phyloP scores from a whole-genome alignment of 1,284 basidiomycete species.

The Calocybe gambosa region DNA sequence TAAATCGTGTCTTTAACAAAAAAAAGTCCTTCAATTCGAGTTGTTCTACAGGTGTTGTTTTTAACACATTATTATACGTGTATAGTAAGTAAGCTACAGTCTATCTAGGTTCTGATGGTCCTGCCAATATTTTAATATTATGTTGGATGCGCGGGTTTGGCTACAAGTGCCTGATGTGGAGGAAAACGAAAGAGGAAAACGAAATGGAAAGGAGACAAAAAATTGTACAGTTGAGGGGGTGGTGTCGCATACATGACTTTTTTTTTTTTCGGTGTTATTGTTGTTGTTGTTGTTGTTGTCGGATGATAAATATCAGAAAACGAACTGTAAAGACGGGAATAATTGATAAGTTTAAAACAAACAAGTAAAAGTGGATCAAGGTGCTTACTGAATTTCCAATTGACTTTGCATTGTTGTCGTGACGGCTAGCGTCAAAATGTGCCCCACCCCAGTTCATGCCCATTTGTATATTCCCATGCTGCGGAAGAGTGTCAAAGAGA shows the following conservation, averaged over 20 bases:
- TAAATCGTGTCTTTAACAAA: too few species aligned
- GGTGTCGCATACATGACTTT: background rate
- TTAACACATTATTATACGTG: constrained; percentile 4
- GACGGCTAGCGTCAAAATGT: constrained; percentile 8
- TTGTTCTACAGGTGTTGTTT: constrained; percentile 6
- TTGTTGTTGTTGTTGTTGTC: too few species aligned
- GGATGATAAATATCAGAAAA: constrained; percentile 9
- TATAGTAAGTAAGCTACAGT: constrained; percentile 9
- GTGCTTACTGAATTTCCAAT: constrained; percentile 13
- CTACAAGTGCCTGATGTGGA: background rate
- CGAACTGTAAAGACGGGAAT: constrained; percentile 12
- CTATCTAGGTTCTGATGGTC: constrained; percentile 11
- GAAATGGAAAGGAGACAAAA: background rate
- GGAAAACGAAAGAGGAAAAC: background rate
- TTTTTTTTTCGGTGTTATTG: background rate
- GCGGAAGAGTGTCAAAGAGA: constrained; percentile 18
- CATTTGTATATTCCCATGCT: constrained; percentile 17
- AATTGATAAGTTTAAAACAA: background rate
- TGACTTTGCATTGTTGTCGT: constrained; percentile 15
- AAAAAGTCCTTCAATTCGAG: background rate
- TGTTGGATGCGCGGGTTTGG: background rate
- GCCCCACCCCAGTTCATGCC: constrained; percentile 13
- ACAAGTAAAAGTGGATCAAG: background rate
- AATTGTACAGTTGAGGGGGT: background rate
- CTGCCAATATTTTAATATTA: constrained; percentile 12